Conservation (phyloP, 768 basidiomycete genomes). For the Pilatotrama ljubarskyi region DNA sequence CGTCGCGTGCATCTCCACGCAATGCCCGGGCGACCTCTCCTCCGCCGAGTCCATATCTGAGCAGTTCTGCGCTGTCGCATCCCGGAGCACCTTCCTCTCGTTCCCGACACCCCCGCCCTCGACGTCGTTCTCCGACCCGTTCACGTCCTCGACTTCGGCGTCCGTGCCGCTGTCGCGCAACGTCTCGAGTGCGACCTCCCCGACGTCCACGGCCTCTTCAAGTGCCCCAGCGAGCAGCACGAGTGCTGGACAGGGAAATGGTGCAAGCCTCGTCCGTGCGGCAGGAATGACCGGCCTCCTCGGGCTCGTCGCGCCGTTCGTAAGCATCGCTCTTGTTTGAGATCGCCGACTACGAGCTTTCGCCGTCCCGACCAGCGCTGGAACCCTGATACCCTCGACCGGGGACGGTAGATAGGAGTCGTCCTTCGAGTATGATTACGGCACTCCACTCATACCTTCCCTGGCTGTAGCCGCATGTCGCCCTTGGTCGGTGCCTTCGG, state of each 20-base stretch:
- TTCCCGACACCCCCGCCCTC: conserved; percentile 35
- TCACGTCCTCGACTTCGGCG: conserved; percentile 14
- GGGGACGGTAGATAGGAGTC: no score
- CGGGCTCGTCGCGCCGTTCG: neutral
- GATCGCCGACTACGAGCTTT: no score
- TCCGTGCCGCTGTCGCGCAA: conserved; percentile 1
- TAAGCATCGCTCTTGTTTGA: neutral
- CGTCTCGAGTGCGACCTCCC: neutral
- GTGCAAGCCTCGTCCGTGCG: neutral
- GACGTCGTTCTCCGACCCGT: conserved; percentile 12
- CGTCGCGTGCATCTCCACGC: conserved; percentile 38
- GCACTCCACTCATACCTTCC: no score
- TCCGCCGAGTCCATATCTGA: conserved; percentile 47
- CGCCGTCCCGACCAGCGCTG: no score
- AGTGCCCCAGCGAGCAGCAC: neutral
- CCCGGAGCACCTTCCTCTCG: conserved; percentile 35
- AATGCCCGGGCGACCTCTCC: conserved; percentile 40
- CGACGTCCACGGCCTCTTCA: neutral
- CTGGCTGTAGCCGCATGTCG: no score
- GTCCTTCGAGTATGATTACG: no score
- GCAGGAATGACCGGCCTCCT: neutral
- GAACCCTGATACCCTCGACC: no score
- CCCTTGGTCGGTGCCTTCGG: no score
- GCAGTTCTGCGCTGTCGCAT: conserved; percentile 47
- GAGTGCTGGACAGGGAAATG: neutral